phyloP scores from a whole-genome alignment of 2,329 filamentous ascomycete genomes.

The Parasarocladium wereldwijsianum region DNA sequence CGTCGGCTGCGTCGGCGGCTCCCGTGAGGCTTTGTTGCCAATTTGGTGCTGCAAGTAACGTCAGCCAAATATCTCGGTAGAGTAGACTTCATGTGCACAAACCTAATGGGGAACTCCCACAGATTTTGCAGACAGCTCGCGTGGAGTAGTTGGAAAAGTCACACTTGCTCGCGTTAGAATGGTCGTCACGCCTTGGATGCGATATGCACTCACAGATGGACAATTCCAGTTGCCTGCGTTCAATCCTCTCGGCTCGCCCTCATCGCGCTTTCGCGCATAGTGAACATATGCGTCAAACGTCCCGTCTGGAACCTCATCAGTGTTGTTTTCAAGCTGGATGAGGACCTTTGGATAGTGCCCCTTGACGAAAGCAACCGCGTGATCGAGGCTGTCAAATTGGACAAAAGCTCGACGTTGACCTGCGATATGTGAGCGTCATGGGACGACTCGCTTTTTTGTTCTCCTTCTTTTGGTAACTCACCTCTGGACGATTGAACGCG shows the following conservation, averaged over 20 bases:
- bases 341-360: conserved; percentile 24
- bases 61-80: conserved; percentile 1
- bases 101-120: conserved; percentile 18
- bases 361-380: conserved; percentile 26
- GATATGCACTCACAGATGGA: conserved; percentile 13
- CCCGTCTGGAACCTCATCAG: conserved; percentile 24
- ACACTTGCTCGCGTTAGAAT: conserved; percentile 16
- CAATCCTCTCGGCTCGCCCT: conserved; percentile 14
- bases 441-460: too few relatives aligned
- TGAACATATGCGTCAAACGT: conserved; percentile 23
- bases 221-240: conserved; percentile 20
- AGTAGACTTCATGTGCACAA: conserved; percentile 5
- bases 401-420: conserved; percentile 26
- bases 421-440: conserved; percentile 11
- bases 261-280: conserved; percentile 23
- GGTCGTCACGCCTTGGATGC: not conserved
- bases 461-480: too few relatives aligned
- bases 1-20: conserved; percentile 30
- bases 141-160: conserved; percentile 24
- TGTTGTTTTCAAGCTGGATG: conserved; percentile 19
- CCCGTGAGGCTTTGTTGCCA: conserved; percentile 27
- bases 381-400: conserved; percentile 23
- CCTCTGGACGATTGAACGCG: conserved; percentile 21
- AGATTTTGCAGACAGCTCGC: conserved; percentile 22
- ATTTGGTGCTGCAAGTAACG: conserved; percentile 9